Base-by-base conservation (phyloP, 352 stramenopile genomes). In the Phytophthora kernoviae region DNA sequence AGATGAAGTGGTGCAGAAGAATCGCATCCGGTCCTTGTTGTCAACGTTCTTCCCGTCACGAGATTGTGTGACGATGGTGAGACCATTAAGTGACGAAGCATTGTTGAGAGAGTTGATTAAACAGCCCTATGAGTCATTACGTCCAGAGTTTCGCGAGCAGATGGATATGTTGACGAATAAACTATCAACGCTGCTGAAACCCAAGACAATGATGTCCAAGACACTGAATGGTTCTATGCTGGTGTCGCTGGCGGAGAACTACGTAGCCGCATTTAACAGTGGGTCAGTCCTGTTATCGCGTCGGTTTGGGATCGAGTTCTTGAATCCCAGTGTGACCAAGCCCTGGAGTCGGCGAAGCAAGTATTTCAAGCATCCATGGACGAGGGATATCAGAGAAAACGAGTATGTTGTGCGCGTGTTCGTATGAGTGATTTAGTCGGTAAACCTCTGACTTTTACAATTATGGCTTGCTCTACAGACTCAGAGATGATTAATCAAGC, bases 231-330 rank as follows among this genome's bases (percentile, higher is more conserved):
- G 85, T 14, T 17, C 72, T 8, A 91, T 94, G 81, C 62, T 94
- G n/a, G 65, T 79, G 14, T 78, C 79, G 20, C 64, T 94, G 24
- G 77, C 82, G 4, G 39, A 87, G 40, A 85, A 80, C 45, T 91
- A 91, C 24, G 71, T 91, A 1, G 62, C 60, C 12, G 81, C 82
- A 20, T 84, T 94, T 44, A 94, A 93, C 53, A 78, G 65, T 20
- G 84, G 83, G 45, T 65, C 75, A 84, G 76, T 26, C 88, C 88
- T 0, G 84, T 91, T 14, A 96, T 96, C 34, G 72, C 83, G 2
- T 92, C 70, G 8, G 86, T 87, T 2, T 96, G 88, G 84, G 83
- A 93, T 14, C 84, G 84, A 46, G 87, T 97, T 7, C 52, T 93
- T 4, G 74, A 93, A 56, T 75, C 65, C 12, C 82, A 92, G 48